phyloP scores from a whole-genome alignment of 1,284 basidiomycete species.

The Schizopora paradoxa region DNA sequence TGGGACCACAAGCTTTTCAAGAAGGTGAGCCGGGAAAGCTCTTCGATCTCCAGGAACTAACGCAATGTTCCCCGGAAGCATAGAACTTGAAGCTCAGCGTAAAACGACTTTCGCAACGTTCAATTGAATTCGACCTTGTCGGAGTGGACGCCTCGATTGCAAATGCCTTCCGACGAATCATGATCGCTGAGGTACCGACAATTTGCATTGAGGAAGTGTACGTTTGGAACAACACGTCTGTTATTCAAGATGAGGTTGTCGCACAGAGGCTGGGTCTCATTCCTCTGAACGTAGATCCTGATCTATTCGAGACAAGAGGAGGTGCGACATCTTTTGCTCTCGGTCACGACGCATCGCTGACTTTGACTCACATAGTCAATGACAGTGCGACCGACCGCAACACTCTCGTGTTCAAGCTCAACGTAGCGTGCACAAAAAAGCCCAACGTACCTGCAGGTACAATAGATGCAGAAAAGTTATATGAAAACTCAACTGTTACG shows the following conservation, averaged over 20 bases:
- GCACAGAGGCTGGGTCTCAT: conserved; percentile 88
- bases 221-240: conserved; percentile 93
- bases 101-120: conserved; percentile 72
- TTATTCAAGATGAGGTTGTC: conserved; percentile 93
- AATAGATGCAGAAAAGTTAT: conserved; percentile 62
- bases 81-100: conserved; percentile 74
- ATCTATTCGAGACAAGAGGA: conserved; percentile 46
- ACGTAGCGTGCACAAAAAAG: conserved; percentile 68
- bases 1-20: conserved; percentile 79
- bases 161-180: conserved; percentile 87
- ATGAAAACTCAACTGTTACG: conserved; percentile 68
- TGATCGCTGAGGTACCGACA: conserved; percentile 95
- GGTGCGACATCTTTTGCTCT: conserved; percentile 25
- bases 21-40: conserved; percentile 42
- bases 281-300: conserved; percentile 85
- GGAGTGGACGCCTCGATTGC: conserved; percentile 96
- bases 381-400: conserved; percentile 82
- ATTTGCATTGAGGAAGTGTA: conserved; percentile 93
- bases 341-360: conserved; percentile 25
- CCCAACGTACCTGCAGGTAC: conserved; percentile 45
- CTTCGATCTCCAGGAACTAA: conserved; percentile 4
- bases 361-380: conserved; percentile 24
- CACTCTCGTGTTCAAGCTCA: conserved; percentile 85
- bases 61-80: conserved; percentile 27
- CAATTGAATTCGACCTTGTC: conserved; percentile 92